Evolutionary conservation across 805 yeast species (phyloP), one percentile per base, ranked within the genome.

Genomic region (Kregervanrija fluxuum): DNA sequence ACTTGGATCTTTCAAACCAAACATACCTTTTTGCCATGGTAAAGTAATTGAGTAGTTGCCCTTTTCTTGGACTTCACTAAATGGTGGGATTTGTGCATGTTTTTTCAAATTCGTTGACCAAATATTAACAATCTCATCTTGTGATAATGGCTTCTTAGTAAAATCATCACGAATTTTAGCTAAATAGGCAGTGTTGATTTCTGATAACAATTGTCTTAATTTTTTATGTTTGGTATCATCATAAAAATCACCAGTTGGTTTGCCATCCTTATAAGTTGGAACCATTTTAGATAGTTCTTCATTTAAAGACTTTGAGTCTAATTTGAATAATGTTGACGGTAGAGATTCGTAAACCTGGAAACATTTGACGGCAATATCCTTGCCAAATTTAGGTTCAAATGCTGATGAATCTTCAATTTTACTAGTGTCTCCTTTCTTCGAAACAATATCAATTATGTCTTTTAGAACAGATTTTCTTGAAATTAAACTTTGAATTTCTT

Each of bases 1-100:
- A 13, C 70, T 59, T 12, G 89, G 82, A 43, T 86, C 83, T 53
- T 78, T 65, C 56, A 95, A 82, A 16, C 98, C 98, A 64, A 74
- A 88, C 49, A 85, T 72, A 39, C 80, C 77, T 46, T 72, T 73
- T 66, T 88, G 95, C 90, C 93, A 86, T 45, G 95, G 96, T 47
- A 89, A 69, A 33, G 69, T 56, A 41, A 87, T 74, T n/a, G 67
- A 62, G 30, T 61, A 61, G 2, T 32, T 34, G 31, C 66, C 65
- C 34, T 51, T 51, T 47, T 63, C 65, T 47, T 61, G 60, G 31
- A 62, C 61, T 40, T 62, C 67, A 10, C 55, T 45, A 45, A 55
- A 50, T 50, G 57, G 52, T 53, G 75, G 59, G 35, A 75, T 43
- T 33, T 62, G 65, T 16, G 66, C 63, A 48, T 75, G 79, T 39